These are phyloP conservation scores for Kondoa malvinella DNA, from an alignment of 768 basidiomycete species.

Conservation along the genomic window DNA sequence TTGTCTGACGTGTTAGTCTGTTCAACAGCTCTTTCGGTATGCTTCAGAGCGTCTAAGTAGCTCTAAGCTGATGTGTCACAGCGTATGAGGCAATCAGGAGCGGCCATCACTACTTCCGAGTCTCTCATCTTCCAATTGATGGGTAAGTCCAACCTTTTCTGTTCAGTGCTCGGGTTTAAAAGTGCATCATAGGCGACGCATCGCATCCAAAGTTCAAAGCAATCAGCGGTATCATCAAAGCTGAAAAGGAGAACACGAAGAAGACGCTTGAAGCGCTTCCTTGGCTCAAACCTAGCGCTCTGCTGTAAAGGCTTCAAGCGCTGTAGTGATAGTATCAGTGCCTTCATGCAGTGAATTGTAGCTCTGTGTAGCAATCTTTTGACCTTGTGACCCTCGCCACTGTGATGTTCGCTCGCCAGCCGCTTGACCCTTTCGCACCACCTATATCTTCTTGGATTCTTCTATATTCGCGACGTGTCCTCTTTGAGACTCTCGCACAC, in stretches of 20 bases:
- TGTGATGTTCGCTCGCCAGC: too few species aligned
- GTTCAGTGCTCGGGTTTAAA: not conserved
- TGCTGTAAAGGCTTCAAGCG: not conserved
- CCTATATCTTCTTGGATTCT: too few species aligned
- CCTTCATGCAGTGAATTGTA: not conserved
- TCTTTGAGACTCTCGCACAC: too few species aligned
- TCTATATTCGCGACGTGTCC: too few species aligned
- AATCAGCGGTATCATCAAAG: slow-evolving; percentile 56
- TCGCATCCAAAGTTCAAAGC: slow-evolving; percentile 49
- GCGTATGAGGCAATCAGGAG: slow-evolving; percentile 39
- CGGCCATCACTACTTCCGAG: slow-evolving; percentile 61
- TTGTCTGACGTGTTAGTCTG: slow-evolving; percentile 33
- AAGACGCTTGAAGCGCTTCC: slow-evolving; percentile 9
- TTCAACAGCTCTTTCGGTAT: not conserved
- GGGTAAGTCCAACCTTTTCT: slow-evolving; percentile 32
- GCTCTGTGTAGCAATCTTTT: not conserved
- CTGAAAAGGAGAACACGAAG: slow-evolving; percentile 51
- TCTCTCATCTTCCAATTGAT: slow-evolving; percentile 62
- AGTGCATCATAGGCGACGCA: slow-evolving; percentile 43
- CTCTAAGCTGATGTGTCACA: slow-evolving; percentile 10
- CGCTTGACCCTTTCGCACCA: too few species aligned
- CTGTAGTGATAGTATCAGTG: not conserved
- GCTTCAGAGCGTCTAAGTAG: not conserved
- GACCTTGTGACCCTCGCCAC: too few species aligned
- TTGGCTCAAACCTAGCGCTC: not conserved